A percentile compares a stretch with the other conserved stretches of the same genome.
Evolutionary conservation across 2,329 filamentous ascomycete species (phyloP).

Genomic region (Pochonia chlamydosporia): DNA sequence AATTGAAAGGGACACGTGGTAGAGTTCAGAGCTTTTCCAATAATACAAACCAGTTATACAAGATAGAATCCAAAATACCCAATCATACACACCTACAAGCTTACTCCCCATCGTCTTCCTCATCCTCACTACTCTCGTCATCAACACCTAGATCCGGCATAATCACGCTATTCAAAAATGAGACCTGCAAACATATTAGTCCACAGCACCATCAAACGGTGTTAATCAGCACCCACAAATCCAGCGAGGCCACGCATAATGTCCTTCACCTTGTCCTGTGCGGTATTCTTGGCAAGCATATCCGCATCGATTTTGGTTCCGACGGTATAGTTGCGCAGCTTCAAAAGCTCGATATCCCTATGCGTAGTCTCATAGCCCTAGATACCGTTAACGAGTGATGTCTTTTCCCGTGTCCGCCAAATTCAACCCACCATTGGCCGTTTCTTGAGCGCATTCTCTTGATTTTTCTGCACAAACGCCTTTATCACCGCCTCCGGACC

Average conservation of each 20-base stretch:
- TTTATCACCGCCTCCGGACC: conserved; percentile 50
- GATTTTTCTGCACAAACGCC: conserved; percentile 66
- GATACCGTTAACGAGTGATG: background rate
- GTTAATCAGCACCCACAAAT: conserved; percentile 54
- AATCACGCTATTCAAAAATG: conserved; percentile 65
- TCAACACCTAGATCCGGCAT: conserved; percentile 59
- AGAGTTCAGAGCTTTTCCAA: too few relatives aligned
- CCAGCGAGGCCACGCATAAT: conserved; percentile 65
- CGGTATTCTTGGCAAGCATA: conserved; percentile 55
- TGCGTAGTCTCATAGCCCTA: conserved; percentile 73
- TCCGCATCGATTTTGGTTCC: conserved; percentile 60
- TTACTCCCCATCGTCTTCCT: conserved; percentile 21
- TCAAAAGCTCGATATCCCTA: conserved; percentile 72
- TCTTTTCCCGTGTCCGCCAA: background rate
- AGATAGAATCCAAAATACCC: background rate
- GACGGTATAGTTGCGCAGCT: conserved; percentile 74
- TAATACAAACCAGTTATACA: too few relatives aligned
- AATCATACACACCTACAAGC: background rate
- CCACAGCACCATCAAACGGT: background rate
- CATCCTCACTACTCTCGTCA: conserved; percentile 34
- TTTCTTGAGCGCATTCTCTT: conserved; percentile 72
- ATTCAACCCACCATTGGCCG: conserved; percentile 65
- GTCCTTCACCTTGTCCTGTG: conserved; percentile 58
- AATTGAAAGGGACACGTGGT: too few relatives aligned
- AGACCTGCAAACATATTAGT: conserved; percentile 42